phyloP scores from a whole-genome alignment of 75 land plant genomes.

The Selaginella tamariscina region DNA sequence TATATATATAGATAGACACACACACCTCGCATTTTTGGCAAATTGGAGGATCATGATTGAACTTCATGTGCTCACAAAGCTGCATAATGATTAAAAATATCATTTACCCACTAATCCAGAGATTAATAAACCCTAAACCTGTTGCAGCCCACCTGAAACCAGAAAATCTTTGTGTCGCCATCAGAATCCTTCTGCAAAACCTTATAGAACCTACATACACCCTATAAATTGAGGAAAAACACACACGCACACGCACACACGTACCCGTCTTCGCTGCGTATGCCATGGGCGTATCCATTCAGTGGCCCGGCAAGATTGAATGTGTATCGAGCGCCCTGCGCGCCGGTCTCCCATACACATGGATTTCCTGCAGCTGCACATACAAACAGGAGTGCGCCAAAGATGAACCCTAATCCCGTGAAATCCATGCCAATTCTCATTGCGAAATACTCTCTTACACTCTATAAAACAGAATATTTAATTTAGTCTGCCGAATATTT shows the following conservation, averaged over 20 bases:
- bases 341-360: conserved; percentile 36
- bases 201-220: conserved; percentile 79
- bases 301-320: conserved; percentile 44
- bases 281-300: conserved; percentile 49
- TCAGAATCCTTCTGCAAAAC: conserved; percentile 18
- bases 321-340: conserved; percentile 33
- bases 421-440: too few species aligned
- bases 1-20: too few species aligned
- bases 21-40: conserved; percentile 71
- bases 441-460: too few species aligned
- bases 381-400: too few species aligned
- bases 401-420: too few species aligned
- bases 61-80: conserved; percentile 84
- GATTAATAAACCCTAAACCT: conserved; percentile 24
- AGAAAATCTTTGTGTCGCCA: conserved; percentile 36
- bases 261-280: conserved; percentile 82
- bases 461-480: too few species aligned
- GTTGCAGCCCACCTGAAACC: conserved; percentile 87
- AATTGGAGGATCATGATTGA: conserved; percentile 74
- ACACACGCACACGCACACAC: background rate
- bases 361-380: too few species aligned
- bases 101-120: background rate
- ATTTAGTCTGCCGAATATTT: too few species aligned
- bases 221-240: background rate
- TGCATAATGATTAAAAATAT: conserved; percentile 22